Evolutionary conservation across 2,329 filamentous ascomycete species (phyloP), one percentile per base, ranked within the genome.

Genomic region (Stagonosporopsis tanaceti): DNA sequence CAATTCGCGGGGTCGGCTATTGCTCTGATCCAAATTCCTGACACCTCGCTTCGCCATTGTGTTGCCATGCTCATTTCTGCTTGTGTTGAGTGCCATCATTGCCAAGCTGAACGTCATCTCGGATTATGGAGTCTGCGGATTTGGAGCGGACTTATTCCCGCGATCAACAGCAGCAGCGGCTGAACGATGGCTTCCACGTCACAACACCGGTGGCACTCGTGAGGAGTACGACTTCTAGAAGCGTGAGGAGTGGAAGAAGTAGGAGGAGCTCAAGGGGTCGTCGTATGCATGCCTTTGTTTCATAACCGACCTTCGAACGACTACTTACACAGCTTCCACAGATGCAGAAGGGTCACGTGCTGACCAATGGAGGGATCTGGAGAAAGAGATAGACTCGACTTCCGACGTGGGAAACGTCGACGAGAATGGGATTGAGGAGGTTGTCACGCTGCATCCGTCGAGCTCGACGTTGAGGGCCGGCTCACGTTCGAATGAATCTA

Each of bases 141-240:
- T 60, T 76, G n/a, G 72, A 75, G 51, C 65, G 62, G 53, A 74
- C 68, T 61, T 75, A 70, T 64, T 74, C 73, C 59, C 64, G 68
- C 17, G 71, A 75, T 51, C 70, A 71, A 58, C 67, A 75, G 55
- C 71, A 73, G 53, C 67, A 72, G 47, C 60, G 68, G 52, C 59
- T 72, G 14, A 65, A 71, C 15, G 65, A 71, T 22, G 58, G 61
- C 20, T 53, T 65, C 22, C 64, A 62, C 27, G 56, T 65, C 27
- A 66, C 63, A 9, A 70, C 69, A 15, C 70, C 73, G 2, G 65
- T 70, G 59, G 61, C 67, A 30, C 62, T 72, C 15, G 66, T 73
- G 17, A 59, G 65, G 15, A 71, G 68, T 51, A 63, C 66, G 27
- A 74, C 67, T 34, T 62, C 66, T 28, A 61, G 65, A 22, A 69